phyloP scores from a whole-genome alignment of 352 stramenopile species.

The Pythium dissotocum region DNA sequence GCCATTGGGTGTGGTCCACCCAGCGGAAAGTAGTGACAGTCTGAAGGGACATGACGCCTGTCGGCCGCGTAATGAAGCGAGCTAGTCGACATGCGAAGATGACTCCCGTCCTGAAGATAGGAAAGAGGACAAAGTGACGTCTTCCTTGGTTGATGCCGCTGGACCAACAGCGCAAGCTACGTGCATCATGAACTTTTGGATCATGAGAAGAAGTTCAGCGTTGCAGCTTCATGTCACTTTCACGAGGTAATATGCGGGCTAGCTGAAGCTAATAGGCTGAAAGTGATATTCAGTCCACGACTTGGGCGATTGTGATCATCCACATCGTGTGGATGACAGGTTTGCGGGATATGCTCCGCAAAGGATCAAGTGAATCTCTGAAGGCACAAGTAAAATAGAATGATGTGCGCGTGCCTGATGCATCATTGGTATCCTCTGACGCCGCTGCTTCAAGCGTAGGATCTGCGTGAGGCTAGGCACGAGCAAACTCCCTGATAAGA shows the following conservation, averaged over 20 bases:
- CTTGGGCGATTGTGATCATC: no score
- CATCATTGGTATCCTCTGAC: background rate
- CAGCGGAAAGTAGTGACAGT: background rate
- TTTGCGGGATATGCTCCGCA: background rate
- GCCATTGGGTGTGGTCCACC: background rate
- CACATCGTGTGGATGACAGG: background rate
- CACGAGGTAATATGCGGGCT: no score
- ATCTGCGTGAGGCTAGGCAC: no score
- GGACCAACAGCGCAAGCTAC: no score
- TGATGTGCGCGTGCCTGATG: background rate
- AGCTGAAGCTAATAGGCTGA: no score
- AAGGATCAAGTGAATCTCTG: slow-evolving; percentile 3
- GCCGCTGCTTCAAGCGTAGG: no score
- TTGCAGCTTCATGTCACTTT: no score
- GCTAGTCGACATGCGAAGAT: background rate
- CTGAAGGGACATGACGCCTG: background rate
- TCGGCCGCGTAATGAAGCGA: background rate
- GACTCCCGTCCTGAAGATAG: background rate
- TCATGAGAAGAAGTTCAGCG: no score
- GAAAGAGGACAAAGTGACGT: background rate
- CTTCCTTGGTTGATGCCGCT: no score
- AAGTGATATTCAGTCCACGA: no score
- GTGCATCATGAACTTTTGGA: no score
- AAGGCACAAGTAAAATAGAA: background rate
- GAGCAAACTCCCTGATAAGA: no score